Evolutionary conservation across 2,329 filamentous ascomycete species (phyloP), one percentile per base, ranked within the genome.

Genomic region (Incumbomyces lentus): DNA sequence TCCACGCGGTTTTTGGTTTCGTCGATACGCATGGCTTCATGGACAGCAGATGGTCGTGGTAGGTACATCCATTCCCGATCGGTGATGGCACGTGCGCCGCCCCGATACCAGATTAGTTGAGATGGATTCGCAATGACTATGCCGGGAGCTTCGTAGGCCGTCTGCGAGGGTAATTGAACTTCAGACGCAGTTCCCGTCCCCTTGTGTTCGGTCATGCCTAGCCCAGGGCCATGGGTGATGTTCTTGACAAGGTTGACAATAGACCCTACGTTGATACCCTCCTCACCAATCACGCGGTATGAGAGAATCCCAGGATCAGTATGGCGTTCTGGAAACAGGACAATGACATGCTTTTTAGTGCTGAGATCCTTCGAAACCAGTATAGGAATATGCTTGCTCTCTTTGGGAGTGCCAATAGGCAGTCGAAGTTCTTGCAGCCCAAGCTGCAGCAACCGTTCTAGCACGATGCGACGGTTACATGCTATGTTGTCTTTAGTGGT

Each of bases 101-200:
- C 73, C 34, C 84, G 78, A 62, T 84, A 86, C 81, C 86, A 95
- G 57, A 81, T 70, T 14, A 85, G 68, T 64, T 93, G 81, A 3
- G 86, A 86, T 3, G 79, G 71, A 60, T 95, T 95, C 38, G 86
- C 77, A 19, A 95, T 68, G 22, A 95, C 66, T 47, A 95, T 67
- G 2, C 83, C 0, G 74, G 79, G 1, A 26, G 19, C 16, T 19
- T 44, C 41, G 17, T 13, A 17, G 10, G 6, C n/a, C 29, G 31
- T 3, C n/a, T 3, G 11, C 33, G 29, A 17, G 4, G 36, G 6
- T 13, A 14, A 6, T 17, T 17, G 17, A 67, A 52, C 2, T 19
- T 51, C 36, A 33, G 46, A 41, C 8, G 58, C 46, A 8, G 55
- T 40, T 5, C 46, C 32, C 42, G 42, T 37, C 32, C 44, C 34